phyloP scores from a whole-genome alignment of 371 early-diverging fungal species.

The Apophysomyces elegans region DNA sequence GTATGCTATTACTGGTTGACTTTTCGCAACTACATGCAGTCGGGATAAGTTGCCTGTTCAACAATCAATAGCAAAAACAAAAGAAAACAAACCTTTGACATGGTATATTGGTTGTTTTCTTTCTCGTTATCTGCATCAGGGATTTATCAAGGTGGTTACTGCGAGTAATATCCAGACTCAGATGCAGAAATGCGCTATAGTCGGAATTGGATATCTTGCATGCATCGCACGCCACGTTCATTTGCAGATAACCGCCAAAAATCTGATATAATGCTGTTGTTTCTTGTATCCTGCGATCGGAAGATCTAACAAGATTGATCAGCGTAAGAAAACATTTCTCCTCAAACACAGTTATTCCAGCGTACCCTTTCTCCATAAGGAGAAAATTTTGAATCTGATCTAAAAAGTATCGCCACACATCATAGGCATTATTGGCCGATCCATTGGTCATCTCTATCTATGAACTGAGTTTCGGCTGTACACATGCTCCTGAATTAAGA shows the following conservation, averaged over 20 bases:
- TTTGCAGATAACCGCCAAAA: constrained; percentile 84
- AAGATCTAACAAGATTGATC: constrained; percentile 43
- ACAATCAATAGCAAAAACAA: neutral
- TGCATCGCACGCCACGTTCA: constrained; percentile 66
- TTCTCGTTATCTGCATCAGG: constrained; percentile 27
- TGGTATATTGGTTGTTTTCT: constrained; percentile 16
- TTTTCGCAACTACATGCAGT: constrained; percentile 49
- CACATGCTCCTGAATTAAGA: neutral
- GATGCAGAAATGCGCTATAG: constrained; percentile 72
- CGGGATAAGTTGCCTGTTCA: no score
- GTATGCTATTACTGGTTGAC: constrained; percentile 62
- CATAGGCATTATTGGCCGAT: constrained; percentile 83
- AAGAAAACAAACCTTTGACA: constrained; percentile 33
- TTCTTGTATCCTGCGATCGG: constrained; percentile 67
- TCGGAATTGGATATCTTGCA: constrained; percentile 72
- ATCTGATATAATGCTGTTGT: constrained; percentile 81
- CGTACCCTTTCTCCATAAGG: constrained; percentile 38
- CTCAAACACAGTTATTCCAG: neutral
- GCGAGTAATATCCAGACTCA: constrained; percentile 74
- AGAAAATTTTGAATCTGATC: constrained; percentile 54
- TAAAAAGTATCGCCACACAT: constrained; percentile 77
- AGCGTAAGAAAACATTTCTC: neutral
- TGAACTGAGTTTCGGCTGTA: constrained; percentile 17
- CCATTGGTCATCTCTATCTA: constrained; percentile 79
- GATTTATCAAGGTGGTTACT: constrained; percentile 61